A percentile compares a stretch with the other conserved stretches of the same genome.
Evolutionary conservation across 148 eudicot genomes (phyloP).

Genomic region (Vaccinium darrowii): DNA sequence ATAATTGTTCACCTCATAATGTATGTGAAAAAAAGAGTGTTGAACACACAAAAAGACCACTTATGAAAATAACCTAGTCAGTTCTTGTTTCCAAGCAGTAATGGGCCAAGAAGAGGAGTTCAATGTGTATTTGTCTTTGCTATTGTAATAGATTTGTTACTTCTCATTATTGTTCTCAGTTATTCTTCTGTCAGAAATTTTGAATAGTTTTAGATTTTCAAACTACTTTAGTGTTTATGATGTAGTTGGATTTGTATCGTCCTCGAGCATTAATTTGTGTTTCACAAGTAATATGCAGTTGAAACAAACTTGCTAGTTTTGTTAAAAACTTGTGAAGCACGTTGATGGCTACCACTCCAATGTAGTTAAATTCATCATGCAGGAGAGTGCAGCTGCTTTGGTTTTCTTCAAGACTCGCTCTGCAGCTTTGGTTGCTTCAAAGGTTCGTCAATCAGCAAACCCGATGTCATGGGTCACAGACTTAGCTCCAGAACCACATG

Average conservation of each 20-base stretch:
- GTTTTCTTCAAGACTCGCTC: constrained; percentile 85
- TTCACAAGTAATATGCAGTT: not conserved
- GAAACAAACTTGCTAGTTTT: not conserved
- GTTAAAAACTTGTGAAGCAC: not conserved
- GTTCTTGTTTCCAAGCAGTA: not conserved
- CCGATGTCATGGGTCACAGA: constrained; percentile 94
- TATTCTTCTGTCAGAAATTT: constrained; percentile 3
- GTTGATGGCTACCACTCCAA: not conserved
- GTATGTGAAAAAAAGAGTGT: too few species aligned
- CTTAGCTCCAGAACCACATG: constrained; percentile 78
- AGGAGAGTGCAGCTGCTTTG: constrained; percentile 90
- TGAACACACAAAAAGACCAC: too few species aligned
- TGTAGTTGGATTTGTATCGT: not conserved
- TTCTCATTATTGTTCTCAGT: not conserved
- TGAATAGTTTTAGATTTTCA: not conserved
- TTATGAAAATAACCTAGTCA: too few species aligned
- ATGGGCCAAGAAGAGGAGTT: not conserved
- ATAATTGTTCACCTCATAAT: not conserved
- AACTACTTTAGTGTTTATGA: not conserved
- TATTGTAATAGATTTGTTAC: not conserved
- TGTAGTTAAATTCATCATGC: constrained; percentile 26
- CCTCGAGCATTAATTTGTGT: constrained; percentile 5
- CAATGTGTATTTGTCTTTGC: not conserved
- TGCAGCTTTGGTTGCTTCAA: constrained; percentile 80
- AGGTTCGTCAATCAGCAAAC: constrained; percentile 64